Conservation (phyloP, 2,329 filamentous ascomycete genomes). For the Juglanconis juglandina region DNA sequence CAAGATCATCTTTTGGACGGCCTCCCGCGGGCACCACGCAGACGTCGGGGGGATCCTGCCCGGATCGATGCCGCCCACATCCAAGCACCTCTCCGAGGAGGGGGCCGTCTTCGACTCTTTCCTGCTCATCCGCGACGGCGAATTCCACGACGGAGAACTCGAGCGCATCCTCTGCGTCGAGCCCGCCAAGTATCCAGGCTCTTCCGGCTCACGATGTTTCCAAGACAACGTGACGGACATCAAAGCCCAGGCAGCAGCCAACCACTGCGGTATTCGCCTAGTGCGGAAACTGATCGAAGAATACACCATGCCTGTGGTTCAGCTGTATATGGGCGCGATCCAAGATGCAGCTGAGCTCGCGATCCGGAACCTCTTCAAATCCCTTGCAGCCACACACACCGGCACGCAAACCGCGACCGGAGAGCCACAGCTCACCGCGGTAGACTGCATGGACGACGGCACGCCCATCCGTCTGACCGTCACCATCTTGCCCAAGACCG, state of each 20-base stretch:
- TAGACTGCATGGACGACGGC: constrained; percentile 34
- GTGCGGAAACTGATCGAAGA: constrained; percentile 32
- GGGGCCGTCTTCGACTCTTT: constrained; percentile 37
- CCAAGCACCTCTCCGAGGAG: constrained; percentile 40
- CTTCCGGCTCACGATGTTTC: constrained; percentile 32
- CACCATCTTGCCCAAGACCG: constrained; percentile 25
- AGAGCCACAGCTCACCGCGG: too few relatives aligned
- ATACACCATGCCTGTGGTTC: constrained; percentile 29
- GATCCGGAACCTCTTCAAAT: constrained; percentile 28
- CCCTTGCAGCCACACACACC: constrained; percentile 34
- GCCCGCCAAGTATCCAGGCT: constrained; percentile 26
- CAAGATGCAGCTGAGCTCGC: constrained; percentile 38
- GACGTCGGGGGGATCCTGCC: constrained; percentile 58
- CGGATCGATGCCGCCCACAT: constrained; percentile 33
- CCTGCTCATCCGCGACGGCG: constrained; percentile 34
- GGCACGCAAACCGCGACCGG: too few relatives aligned
- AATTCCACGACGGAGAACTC: constrained; percentile 32
- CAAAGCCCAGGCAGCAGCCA: constrained; percentile 41
- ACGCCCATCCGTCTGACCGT: constrained; percentile 27
- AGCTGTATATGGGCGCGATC: constrained; percentile 38
- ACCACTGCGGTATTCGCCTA: constrained; percentile 35
- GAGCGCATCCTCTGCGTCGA: background rate
- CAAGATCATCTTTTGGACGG: constrained; percentile 33
- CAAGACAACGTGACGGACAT: constrained; percentile 41
- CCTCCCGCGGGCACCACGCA: constrained; percentile 36